These are phyloP conservation scores for Calonectria leucothoes DNA, from an alignment of 2,329 filamentous ascomycete species.

Conservation along the genomic window DNA sequence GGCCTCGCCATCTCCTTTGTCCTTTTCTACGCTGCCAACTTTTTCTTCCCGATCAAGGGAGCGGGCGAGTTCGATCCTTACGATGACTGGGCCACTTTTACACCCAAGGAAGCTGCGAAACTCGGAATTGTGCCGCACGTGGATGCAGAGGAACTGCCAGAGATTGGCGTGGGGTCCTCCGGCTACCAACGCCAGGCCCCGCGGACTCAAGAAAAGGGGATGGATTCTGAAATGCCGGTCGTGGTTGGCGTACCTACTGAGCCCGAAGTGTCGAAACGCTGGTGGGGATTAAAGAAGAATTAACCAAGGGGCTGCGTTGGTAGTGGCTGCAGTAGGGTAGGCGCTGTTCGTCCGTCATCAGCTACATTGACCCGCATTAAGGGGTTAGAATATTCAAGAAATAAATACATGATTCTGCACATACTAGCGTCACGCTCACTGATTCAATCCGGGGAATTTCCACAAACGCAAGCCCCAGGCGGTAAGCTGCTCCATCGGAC, in stretches of 20 bases:
- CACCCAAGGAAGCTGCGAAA: constrained; percentile 11
- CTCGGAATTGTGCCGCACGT: constrained; percentile 5
- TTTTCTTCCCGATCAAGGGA: constrained; percentile 1
- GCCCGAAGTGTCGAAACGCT: not conserved
- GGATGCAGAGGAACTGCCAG: constrained; percentile 1
- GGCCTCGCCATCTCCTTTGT: not conserved
- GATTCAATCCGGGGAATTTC: no score
- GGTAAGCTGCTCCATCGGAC: no score
- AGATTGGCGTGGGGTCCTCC: not conserved
- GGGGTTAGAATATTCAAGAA: no score
- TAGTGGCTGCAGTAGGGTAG: no score
- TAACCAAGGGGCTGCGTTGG: not conserved
- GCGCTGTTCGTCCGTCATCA: no score
- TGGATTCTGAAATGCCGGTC: not conserved
- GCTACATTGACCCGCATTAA: no score
- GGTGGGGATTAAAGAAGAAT: not conserved
- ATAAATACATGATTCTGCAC: no score
- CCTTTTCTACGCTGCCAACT: constrained; percentile 8
- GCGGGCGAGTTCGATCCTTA: constrained; percentile 16
- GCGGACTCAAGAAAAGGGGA: not conserved
- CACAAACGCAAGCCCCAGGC: no score
- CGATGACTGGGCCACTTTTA: constrained; percentile 21
- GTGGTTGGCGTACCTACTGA: not conserved
- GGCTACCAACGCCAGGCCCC: not conserved
- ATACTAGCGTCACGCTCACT: no score